phyloP scores from a whole-genome alignment of 176 grass and related monocot genomes.

The Triticum turgidum region DNA sequence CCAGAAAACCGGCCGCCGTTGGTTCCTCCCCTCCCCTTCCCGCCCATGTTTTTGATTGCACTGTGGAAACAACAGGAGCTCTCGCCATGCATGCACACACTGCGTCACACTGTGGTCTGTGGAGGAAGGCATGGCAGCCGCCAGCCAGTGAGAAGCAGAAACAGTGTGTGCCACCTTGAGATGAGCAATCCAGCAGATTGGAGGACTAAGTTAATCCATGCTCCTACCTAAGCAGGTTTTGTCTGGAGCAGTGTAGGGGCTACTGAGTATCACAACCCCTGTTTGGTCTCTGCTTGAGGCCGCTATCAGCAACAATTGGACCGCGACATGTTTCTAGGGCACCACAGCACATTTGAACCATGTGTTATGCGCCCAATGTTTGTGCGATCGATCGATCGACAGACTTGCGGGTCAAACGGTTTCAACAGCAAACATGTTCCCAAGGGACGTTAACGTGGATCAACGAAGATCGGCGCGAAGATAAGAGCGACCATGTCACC shows the following conservation, averaged over 20 bases:
- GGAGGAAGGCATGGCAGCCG: background rate
- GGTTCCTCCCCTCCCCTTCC: conserved; percentile 22
- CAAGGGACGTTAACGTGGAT: background rate
- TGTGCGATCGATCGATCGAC: background rate
- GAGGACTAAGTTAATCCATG: conserved; percentile 3
- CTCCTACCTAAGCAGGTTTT: conserved; percentile 1
- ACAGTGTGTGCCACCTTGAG: conserved; percentile 1
- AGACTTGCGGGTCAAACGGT: conserved; percentile 31
- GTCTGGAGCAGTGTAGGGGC: background rate
- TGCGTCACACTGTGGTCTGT: background rate
- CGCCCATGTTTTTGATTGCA: conserved; percentile 16
- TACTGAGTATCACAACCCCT: conserved; percentile 1
- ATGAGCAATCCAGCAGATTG: background rate
- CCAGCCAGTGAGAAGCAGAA: background rate
- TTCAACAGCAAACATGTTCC: conserved; percentile 27
- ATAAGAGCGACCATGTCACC: background rate
- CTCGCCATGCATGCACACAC: background rate
- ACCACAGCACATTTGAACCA: background rate
- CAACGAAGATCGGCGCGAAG: background rate
- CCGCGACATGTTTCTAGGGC: conserved; percentile 17
- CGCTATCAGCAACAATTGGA: background rate
- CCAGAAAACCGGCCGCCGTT: conserved; percentile 31
- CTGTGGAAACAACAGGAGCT: background rate
- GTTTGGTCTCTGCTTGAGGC: conserved; percentile 17
- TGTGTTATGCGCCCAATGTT: background rate